Evolutionary conservation across 345 rosid species (phyloP), one percentile per base, ranked within the genome.

Genomic region (Lenwebbia sp.): DNA sequence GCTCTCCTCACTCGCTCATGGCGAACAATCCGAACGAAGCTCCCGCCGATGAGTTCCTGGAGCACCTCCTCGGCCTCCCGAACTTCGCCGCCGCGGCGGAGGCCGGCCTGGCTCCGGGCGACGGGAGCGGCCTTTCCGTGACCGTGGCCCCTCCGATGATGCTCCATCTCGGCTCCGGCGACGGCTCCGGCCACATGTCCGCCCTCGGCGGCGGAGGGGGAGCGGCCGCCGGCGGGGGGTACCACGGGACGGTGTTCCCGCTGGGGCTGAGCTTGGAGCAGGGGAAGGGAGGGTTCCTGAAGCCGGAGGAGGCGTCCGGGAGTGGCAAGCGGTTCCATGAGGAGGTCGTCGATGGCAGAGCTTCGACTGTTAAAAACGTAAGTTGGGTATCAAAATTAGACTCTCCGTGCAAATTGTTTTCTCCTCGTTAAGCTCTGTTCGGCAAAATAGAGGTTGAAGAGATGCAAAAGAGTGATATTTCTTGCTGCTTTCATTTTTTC

Each of bases 241-340:
- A 91, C 92, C 98, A 93, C 52, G 95, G 95, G 55, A 90, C 90
- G 88, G 89, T 91, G 83, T 97, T 97, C 76, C 99, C 99, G 12
- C 70, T 95, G 70, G 99, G 98, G 14, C 88, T 97, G 88, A 94
- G 99, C 92, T 89, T 97, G 90, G 98, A 97, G 53, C 96, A 95
- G 92, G 98, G 99, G 15, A 94, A 92, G 88, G 99, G 98, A 85
- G 94, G 93, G 70, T 95, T 93, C 90, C 88, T 95, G 88, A 95
- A 94, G 89, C 93, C 94, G 56, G 97, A 95, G 84, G 99, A 92
- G 14, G 96, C 91, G 4, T 95, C 95, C 40, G 98, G 94, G 50
- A 96, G 95, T 56, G 94, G 94, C n/a, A 96, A 93, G 89, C 93
- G 98, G 52, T 94, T 92, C 74, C 93, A 91, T 2, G 94, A 94